Evolutionary conservation across 805 yeast species (phyloP).

Genomic region (Clavispora phyllophila): DNA sequence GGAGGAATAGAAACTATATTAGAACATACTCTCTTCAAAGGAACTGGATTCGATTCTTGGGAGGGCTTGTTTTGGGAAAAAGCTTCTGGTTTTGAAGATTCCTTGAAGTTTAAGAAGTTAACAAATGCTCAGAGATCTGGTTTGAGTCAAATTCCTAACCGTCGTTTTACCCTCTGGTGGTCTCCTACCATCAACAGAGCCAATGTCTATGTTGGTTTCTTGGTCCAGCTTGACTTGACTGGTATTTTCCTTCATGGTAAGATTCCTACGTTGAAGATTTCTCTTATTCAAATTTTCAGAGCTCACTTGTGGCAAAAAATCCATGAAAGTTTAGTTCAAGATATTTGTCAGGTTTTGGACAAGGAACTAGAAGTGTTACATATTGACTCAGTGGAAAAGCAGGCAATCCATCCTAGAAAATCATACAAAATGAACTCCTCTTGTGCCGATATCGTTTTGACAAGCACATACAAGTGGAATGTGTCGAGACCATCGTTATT

Average conservation of each 20-base stretch:
- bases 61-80: constrained; percentile 99
- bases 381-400: constrained; percentile 82
- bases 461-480: constrained; percentile 76
- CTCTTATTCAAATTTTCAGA: constrained; percentile 91
- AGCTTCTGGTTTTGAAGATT: constrained; percentile 95
- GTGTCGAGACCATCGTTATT: constrained; percentile 77
- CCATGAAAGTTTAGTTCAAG: constrained; percentile 92
- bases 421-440: constrained; percentile 97
- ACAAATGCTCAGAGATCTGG: constrained; percentile 98
- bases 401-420: constrained; percentile 93
- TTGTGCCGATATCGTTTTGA: constrained; percentile 80
- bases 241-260: constrained; percentile 97
- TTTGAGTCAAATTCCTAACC: constrained; percentile 92
- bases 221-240: constrained; percentile 92
- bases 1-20: constrained; percentile 96
- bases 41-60: constrained; percentile 97
- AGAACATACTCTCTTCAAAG: constrained; percentile 92
- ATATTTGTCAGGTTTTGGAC: constrained; percentile 87
- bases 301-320: constrained; percentile 99
- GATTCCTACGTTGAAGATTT: constrained; percentile 93
- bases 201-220: constrained; percentile 94
- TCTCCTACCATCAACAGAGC: constrained; percentile 98
- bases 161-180: constrained; percentile 99
- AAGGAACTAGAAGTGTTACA: constrained; percentile 78
- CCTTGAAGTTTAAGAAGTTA: constrained; percentile 86